Percentiles rank a stretch among this genome's conserved stretches.
Evolutionary conservation across 2,329 filamentous ascomycete genomes (phyloP).

Genomic region (Coniella lustricola): DNA sequence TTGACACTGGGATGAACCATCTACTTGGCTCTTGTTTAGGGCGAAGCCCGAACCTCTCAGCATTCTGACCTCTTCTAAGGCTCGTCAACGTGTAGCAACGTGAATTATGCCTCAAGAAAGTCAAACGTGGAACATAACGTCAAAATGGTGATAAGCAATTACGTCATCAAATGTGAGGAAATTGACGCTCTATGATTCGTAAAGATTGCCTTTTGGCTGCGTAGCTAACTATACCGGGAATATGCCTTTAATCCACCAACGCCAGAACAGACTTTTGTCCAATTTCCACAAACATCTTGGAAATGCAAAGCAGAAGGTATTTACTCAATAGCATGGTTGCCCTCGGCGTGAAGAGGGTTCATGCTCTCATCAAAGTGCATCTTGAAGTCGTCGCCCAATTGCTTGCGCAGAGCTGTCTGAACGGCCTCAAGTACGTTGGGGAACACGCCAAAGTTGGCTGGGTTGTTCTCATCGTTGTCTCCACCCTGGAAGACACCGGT

Average conservation of each 20-base stretch:
- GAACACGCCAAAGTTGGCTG: constrained; percentile 71
- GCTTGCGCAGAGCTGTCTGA: constrained; percentile 57
- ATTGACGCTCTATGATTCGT: too few species aligned
- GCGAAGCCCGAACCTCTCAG: too few species aligned
- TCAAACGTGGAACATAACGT: too few species aligned
- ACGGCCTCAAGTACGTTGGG: constrained; percentile 66
- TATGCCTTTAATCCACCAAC: neutral
- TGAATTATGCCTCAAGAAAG: too few species aligned
- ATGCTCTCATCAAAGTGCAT: constrained; percentile 65
- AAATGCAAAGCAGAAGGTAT: neutral
- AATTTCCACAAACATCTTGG: neutral
- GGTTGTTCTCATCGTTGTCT: constrained; percentile 69
- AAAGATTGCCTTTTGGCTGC: too few species aligned
- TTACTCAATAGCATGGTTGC: constrained; percentile 14
- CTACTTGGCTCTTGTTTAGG: too few species aligned
- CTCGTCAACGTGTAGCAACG: too few species aligned
- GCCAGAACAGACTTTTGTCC: neutral
- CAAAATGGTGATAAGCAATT: too few species aligned
- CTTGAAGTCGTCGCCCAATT: constrained; percentile 68
- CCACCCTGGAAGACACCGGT: constrained; percentile 74
- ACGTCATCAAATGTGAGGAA: neutral
- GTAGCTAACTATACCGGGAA: too few species aligned
- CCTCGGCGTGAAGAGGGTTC: constrained; percentile 42
- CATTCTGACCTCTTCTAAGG: too few species aligned
- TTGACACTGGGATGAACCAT: too few species aligned